Base-by-base conservation (phyloP, 129 eudicot species). In the Chrysanthemum seticuspe region DNA sequence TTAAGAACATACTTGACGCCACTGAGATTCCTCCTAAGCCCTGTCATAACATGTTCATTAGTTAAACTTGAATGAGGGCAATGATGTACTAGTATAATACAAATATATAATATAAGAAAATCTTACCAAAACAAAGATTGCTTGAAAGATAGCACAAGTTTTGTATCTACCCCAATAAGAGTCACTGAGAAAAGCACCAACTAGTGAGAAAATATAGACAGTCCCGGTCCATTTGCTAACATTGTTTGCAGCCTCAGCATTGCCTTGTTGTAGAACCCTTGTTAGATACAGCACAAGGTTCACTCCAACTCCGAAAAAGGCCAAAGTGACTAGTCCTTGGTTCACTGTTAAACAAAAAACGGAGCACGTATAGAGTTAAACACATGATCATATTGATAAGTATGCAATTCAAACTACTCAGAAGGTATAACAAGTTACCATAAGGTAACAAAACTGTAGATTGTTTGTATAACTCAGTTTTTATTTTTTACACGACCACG, bases 141-240 rank as follows among this genome's bases (percentile, higher is more conserved):
- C 78, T 69, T 90, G 98, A 73, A 94, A 94, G 77, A 94, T 82
- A 77, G 96, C 98, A 78, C 98, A 94, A 54, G 98, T 94, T 83
- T 84, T 90, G 87, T 67, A 94, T 84, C 98, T 77, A 63, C 98
- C 98, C 98, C 98, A 94, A 29, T 90, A 90, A 2, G 97, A 87
- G 84, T 94, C 98, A 23, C 98, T 94, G 19, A 94, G 96, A 68
- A 94, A 94, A 49, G 98, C 98, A 5, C 98, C 98, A 7, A 94
- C 97, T 4, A 94, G 98, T 12, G 98, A 94, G 91, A 87, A 94
- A 56, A 90, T 90, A 74, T 94, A 90, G 68, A 94, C 98, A 0
- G 98, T 94, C 76, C 97, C 98, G 8, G 98, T 94, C 98, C 98
- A 93, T 83, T 93, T 93, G 88, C 98, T 93, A 55, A 93, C 98